phyloP scores from a whole-genome alignment of 2,329 filamentous ascomycete genomes.

The Aspergillus latus region DNA sequence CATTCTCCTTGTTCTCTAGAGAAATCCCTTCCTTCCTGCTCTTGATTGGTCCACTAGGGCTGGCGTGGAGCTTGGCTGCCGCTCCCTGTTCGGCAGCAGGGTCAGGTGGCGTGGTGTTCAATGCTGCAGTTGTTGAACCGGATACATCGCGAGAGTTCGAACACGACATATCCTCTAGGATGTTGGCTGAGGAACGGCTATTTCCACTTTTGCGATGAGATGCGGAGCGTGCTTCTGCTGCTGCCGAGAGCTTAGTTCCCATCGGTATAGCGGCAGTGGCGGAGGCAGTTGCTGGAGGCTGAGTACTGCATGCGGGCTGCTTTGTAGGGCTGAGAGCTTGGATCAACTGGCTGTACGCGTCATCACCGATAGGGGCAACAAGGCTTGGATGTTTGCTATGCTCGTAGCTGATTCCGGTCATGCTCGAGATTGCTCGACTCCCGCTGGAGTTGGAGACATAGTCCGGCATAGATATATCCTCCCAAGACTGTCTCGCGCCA shows the following conservation, averaged over 20 bases:
- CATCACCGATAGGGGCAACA: conserved; percentile 35
- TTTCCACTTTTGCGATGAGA: conserved; percentile 25
- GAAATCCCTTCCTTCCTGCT: conserved; percentile 35
- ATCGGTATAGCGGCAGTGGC: conserved; percentile 25
- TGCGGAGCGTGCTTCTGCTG: conserved; percentile 29
- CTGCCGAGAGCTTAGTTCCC: conserved; percentile 29
- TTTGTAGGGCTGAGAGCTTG: conserved; percentile 40
- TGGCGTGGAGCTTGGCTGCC: conserved; percentile 30
- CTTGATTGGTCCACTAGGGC: conserved; percentile 33
- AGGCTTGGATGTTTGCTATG: conserved; percentile 44
- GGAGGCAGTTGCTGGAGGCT: conserved; percentile 33
- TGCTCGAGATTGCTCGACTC: conserved; percentile 43
- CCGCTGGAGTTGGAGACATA: conserved; percentile 44
- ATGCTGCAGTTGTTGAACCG: conserved; percentile 30
- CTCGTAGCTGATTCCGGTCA: conserved; percentile 43
- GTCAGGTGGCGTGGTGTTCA: conserved; percentile 20
- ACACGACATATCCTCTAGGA: conserved; percentile 32
- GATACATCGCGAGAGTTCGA: conserved; percentile 33
- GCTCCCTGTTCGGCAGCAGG: conserved; percentile 20
- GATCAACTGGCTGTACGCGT: conserved; percentile 39
- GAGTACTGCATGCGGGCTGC: conserved; percentile 28
- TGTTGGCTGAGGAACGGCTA: conserved; percentile 19
- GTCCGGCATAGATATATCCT: conserved; percentile 53
- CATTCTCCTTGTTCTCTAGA: conserved; percentile 25
- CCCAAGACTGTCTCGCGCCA: conserved; percentile 38